Evolutionary conservation across 129 eudicot species (phyloP), one percentile per base, ranked within the genome.

Genomic region (Artemisia tridentata): DNA sequence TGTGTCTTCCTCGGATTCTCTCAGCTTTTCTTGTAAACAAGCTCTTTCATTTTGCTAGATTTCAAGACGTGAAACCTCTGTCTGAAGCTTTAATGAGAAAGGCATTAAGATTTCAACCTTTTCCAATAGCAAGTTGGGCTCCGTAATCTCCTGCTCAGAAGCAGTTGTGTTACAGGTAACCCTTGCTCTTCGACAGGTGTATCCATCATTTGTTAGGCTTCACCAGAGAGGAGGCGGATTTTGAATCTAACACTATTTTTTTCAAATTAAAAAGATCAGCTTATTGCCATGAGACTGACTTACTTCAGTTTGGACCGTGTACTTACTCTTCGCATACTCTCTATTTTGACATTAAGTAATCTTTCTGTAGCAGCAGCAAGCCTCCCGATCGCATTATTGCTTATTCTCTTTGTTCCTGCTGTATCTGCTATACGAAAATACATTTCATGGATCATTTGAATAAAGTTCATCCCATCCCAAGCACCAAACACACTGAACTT

Each of bases 151-250:
- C 5, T 89, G 75, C 80, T 93, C 96, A 69, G 99, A 85, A 76
- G 99, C 88, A 84, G 90, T 97, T 31, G 87, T 79, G 43, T 89
- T 90, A 21, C 96, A 84, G 3, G 99, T 90, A 49, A 90, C 92
- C 64, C 83, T 73, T 93, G 96, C 88, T 93, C 99, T 72, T 87
- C 97, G 56, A 75, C 52, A 0, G 99, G 97, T 60, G 96, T 93
- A 72, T 93, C 98, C 98, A 93, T 87, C 78, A 79, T 73, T 90
- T 85, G 97, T 97, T 89, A 10, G 87, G 96, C 85, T 93, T 96
- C 83, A 93, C 67, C 68, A 93, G 62, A 56, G 90, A 81, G 29
- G 89, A 69, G 16, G 86, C 96, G 87, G 97, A 76, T 87, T 91
- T 87, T 90, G 99, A 38, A 93, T 76, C 99, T 90, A 79, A 66